Conservation (phyloP, 768 basidiomycete genomes). For the Psilocybe cubensis region DNA sequence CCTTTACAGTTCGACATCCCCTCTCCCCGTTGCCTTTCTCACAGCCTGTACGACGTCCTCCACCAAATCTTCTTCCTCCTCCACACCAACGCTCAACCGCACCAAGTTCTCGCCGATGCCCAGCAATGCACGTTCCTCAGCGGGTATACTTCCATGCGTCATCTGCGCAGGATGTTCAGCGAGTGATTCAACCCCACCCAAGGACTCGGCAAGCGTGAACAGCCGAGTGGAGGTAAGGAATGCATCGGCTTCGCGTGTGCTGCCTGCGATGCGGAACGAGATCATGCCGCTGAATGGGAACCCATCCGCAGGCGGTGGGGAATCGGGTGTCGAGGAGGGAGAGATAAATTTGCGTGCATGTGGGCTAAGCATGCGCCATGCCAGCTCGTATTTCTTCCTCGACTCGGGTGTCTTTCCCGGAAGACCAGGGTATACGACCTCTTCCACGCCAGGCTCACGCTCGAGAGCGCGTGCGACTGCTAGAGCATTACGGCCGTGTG, state of each 20-base stretch:
- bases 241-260: conserved; percentile 54
- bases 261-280: conserved; percentile 71
- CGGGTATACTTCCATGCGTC: conserved; percentile 84
- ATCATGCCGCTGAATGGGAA: conserved; percentile 95
- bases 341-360: conserved; percentile 61
- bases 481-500: conserved; percentile 85
- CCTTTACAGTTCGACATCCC: too few species aligned
- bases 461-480: conserved; percentile 68
- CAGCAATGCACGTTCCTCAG: conserved; percentile 62
- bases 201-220: conserved; percentile 84
- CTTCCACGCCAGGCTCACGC: conserved; percentile 61
- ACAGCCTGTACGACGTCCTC: conserved; percentile 72
- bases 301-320: conserved; percentile 48
- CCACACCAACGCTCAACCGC: conserved; percentile 85
- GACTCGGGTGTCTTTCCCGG: conserved; percentile 50
- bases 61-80: conserved; percentile 84
- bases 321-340: conserved; percentile 20
- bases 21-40: conserved; percentile 3
- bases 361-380: conserved; percentile 62
- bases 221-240: conserved; percentile 70
- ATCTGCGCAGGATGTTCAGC: conserved; percentile 87
- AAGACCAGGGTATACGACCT: conserved; percentile 88
- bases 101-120: conserved; percentile 83
- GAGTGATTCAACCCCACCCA: conserved; percentile 92
- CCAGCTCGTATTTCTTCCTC: conserved; percentile 55